A percentile compares a stretch with the other conserved stretches of the same genome.
Conservation (phyloP, 2,329 filamentous ascomycete species). For the Moelleriella libera region DNA sequence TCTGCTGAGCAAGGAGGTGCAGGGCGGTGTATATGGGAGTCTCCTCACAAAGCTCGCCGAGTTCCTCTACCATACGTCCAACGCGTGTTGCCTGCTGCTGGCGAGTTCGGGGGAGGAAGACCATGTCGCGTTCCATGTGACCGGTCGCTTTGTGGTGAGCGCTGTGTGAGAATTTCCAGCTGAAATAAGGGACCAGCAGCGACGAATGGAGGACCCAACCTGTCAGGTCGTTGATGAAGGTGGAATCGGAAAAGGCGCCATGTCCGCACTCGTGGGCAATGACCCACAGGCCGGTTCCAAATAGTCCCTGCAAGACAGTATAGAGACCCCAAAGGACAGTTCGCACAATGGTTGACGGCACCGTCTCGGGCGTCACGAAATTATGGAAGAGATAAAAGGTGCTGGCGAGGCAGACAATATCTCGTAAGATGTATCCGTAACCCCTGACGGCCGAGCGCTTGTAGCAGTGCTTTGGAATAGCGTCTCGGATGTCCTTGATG, state of each 20-base stretch:
- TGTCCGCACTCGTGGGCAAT: constrained; percentile 97
- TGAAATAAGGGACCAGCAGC: constrained; percentile 92
- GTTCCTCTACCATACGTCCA: constrained; percentile 63
- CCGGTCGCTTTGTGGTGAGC: constrained; percentile 99
- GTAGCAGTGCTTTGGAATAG: constrained; percentile 96
- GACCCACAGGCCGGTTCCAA: constrained; percentile 91
- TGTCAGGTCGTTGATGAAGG: constrained; percentile 77
- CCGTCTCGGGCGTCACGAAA: constrained; percentile 71
- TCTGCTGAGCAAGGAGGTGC: constrained; percentile 69
- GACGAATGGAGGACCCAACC: constrained; percentile 84
- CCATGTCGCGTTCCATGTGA: constrained; percentile 96
- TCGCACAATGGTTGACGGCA: constrained; percentile 57
- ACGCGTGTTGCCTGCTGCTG: constrained; percentile 64
- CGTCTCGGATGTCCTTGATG: constrained; percentile 93
- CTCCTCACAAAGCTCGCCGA: constrained; percentile 85
- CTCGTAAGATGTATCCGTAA: constrained; percentile 72
- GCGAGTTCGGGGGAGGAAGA: constrained; percentile 89
- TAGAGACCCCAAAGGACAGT: constrained; percentile 49
- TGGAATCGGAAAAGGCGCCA: constrained; percentile 89
- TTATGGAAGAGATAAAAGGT: constrained; percentile 85
- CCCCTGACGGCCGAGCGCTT: constrained; percentile 67
- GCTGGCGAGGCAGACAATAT: constrained; percentile 54
- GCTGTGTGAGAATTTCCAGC: constrained; percentile 97
- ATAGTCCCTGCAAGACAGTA: constrained; percentile 78
- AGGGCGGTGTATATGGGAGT: constrained; percentile 71